Conservation (phyloP, 2,329 filamentous ascomycete species). For the Botrytis squamosa region DNA sequence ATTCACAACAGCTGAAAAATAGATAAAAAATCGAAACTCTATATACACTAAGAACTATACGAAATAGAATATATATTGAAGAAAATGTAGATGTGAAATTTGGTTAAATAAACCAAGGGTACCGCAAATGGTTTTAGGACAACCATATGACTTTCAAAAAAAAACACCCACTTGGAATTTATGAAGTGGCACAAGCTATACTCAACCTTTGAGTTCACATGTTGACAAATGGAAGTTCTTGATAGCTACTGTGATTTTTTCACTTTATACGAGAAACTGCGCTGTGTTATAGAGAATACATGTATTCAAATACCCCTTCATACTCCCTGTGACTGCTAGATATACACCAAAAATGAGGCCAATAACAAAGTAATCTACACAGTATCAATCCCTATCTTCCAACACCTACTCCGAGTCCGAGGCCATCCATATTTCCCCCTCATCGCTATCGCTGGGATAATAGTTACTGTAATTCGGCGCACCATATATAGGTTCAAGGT, state of each 20-base stretch:
- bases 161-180: not conserved
- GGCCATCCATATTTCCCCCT: not conserved
- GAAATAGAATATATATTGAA: too few species aligned
- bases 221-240: not conserved
- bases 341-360: not conserved
- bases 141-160: not conserved
- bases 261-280: not conserved
- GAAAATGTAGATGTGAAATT: too few species aligned
- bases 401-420: not conserved
- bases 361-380: not conserved
- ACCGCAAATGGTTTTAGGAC: not conserved
- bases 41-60: too few species aligned
- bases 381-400: not conserved
- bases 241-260: not conserved
- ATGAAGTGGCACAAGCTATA: not conserved
- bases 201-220: not conserved
- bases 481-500: not conserved
- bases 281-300: rapidly evolving
- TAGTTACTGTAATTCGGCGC: not conserved
- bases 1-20: too few species aligned
- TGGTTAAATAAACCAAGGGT: too few species aligned
- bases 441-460: not conserved
- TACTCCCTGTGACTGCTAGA: not conserved
- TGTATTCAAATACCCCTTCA: not conserved
- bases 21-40: too few species aligned